Evolutionary conservation across 2,329 filamentous ascomycete species (phyloP).

Genomic region (Huntiella savannae): DNA sequence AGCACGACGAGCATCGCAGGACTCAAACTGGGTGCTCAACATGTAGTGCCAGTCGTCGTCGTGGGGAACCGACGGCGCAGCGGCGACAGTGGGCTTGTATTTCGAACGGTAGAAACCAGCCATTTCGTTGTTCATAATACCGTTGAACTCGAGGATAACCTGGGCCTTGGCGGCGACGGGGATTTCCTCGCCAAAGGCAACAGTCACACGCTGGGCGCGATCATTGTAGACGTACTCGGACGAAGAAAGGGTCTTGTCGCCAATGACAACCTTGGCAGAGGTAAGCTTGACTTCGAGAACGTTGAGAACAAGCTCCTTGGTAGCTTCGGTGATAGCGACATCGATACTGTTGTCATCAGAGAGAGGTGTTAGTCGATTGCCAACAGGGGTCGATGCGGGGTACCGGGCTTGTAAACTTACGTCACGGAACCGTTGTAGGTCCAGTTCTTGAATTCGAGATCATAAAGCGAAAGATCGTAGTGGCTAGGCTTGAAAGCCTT

Average conservation of each 20-base stretch:
- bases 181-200: conserved; percentile 57
- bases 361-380: not conserved
- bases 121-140: conserved; percentile 77
- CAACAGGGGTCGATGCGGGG: not conserved
- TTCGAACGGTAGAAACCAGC: conserved; percentile 85
- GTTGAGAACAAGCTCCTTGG: conserved; percentile 68
- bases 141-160: conserved; percentile 56
- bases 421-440: conserved; percentile 65
- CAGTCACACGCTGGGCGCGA: conserved; percentile 63
- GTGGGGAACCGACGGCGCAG: conserved; percentile 58
- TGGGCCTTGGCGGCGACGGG: conserved; percentile 45
- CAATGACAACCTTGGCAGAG: conserved; percentile 37
- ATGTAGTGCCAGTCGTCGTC: conserved; percentile 51
- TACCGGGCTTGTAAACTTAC: conserved; percentile 19
- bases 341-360: conserved; percentile 38
- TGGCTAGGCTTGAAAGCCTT: conserved; percentile 58
- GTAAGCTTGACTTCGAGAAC: conserved; percentile 65
- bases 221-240: conserved; percentile 61
- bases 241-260: conserved; percentile 19
- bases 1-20: conserved; percentile 80
- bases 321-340: conserved; percentile 49
- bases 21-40: conserved; percentile 95
- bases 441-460: conserved; percentile 57
- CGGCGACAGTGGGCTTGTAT: conserved; percentile 62
- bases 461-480: conserved; percentile 65